phyloP scores from a whole-genome alignment of 192 early-diverging fungal genomes.

The Bifiguratus adelaidae region DNA sequence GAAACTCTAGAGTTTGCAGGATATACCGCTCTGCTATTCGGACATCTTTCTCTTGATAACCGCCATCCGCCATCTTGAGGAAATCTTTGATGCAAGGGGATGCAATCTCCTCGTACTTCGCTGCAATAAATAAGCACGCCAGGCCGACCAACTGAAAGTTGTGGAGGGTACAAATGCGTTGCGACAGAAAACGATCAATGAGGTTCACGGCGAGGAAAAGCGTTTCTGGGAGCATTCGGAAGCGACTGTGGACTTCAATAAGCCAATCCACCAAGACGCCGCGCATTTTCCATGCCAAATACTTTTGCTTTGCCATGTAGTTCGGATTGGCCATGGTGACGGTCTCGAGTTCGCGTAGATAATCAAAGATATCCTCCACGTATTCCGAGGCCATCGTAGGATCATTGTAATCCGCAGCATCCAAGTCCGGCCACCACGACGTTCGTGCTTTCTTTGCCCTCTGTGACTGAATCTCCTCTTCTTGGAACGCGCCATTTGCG shows the following conservation, averaged over 20 bases:
- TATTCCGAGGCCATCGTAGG: constrained; percentile 94
- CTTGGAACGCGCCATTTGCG: too few species aligned
- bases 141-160: constrained; percentile 94
- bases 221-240: constrained; percentile 89
- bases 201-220: constrained; percentile 89
- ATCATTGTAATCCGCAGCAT: constrained; percentile 69
- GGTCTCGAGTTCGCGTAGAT: constrained; percentile 66
- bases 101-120: constrained; percentile 92
- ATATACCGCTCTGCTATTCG: constrained; percentile 88
- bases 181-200: constrained; percentile 88
- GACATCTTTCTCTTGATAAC: constrained; percentile 74
- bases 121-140: constrained; percentile 80
- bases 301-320: constrained; percentile 80
- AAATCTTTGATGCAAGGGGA: constrained; percentile 79
- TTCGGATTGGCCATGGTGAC: constrained; percentile 62
- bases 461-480: neutral
- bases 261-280: constrained; percentile 93
- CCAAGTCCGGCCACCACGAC: constrained; percentile 60
- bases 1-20: constrained; percentile 77
- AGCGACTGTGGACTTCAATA: constrained; percentile 82
- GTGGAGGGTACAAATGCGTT: constrained; percentile 67
- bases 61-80: constrained; percentile 75
- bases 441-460: constrained; percentile 11
- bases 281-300: constrained; percentile 90
- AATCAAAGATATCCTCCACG: constrained; percentile 83